These are phyloP conservation scores for Talaromyces liani DNA, from an alignment of 495 filamentous ascomycete genomes.

Conservation along the genomic window DNA sequence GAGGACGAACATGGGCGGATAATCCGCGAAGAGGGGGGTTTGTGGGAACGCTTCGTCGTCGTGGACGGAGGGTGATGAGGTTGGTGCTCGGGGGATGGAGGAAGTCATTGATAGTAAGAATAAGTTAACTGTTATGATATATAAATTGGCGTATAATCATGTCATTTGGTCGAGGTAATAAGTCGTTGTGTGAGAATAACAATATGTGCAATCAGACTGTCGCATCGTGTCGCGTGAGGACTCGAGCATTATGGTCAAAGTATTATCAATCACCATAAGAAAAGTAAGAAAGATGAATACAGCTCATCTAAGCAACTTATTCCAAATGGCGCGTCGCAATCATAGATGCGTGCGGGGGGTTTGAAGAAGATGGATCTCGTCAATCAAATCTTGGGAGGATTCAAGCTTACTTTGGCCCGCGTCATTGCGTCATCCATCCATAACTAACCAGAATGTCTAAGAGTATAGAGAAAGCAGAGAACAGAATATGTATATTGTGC, in stretches of 20 bases:
- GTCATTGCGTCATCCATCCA: background rate
- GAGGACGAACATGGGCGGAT: conserved; percentile 67
- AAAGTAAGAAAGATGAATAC: background rate
- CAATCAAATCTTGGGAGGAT: background rate
- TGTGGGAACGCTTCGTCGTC: background rate
- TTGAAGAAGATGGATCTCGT: background rate
- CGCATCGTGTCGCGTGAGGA: background rate
- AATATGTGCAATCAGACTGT: background rate
- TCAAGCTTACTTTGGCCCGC: background rate
- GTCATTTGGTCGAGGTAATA: background rate
- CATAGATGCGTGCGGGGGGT: background rate
- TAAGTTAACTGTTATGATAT: background rate
- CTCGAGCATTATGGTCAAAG: background rate
- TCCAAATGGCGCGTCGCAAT: background rate
- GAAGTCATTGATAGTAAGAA: conserved; percentile 1
- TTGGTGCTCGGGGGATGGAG: background rate
- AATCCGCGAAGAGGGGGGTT: conserved; percentile 10
- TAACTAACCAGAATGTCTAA: background rate
- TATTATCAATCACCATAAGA: background rate
- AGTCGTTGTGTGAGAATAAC: background rate
- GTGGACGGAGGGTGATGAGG: background rate
- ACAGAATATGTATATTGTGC: background rate
- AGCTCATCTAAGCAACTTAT: background rate
- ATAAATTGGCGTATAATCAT: background rate
- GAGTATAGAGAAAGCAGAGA: background rate